A percentile compares a stretch with the other conserved stretches of the same genome.
Conservation (phyloP, 306 rosid species). For the Cucumis hystrix region DNA sequence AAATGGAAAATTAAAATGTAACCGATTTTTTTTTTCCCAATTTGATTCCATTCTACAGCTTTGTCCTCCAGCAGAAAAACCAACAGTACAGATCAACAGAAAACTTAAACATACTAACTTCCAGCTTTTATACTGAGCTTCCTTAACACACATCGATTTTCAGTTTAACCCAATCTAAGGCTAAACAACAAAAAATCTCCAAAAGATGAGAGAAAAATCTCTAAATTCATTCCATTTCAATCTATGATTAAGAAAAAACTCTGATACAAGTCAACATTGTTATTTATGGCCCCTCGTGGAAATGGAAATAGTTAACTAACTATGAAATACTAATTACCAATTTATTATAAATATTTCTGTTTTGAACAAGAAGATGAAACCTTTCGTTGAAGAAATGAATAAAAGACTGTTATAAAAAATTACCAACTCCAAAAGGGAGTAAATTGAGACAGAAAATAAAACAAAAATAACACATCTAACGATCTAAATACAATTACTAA, state of each 20-base stretch:
- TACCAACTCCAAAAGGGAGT: no score
- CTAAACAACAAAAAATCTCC: neutral
- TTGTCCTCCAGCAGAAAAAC: neutral
- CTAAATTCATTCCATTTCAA: neutral
- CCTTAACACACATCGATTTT: neutral
- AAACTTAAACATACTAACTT: neutral
- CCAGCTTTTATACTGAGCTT: neutral
- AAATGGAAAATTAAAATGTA: neutral
- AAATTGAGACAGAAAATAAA: no score
- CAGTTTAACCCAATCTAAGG: neutral
- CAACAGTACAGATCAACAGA: neutral
- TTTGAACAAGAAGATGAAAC: no score
- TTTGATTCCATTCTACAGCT: neutral
- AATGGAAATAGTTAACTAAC: neutral
- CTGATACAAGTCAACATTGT: neutral
- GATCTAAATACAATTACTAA: no score
- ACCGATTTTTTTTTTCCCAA: neutral
- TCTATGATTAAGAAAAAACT: neutral
- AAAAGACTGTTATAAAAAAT: no score
- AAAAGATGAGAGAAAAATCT: neutral
- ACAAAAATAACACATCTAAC: no score
- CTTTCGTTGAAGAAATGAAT: no score
- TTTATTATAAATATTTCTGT: neutral
- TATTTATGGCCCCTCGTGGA: neutral
- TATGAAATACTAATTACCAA: neutral